Base-by-base conservation (phyloP, 2,329 filamentous ascomycete species). In the Echinosphaeria canescens region DNA sequence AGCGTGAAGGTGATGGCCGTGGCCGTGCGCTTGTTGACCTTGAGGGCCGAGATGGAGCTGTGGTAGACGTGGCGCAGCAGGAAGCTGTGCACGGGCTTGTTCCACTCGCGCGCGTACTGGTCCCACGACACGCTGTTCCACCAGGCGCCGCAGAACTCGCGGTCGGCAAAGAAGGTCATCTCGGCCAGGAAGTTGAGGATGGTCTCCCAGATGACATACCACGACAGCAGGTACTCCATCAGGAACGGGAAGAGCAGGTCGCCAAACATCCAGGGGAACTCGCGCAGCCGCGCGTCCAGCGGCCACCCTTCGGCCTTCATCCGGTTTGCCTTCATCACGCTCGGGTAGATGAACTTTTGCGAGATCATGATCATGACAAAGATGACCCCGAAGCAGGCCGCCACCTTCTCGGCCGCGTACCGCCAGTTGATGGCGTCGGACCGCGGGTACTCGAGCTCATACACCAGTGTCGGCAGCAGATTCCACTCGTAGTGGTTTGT, bases 131-230 rank as follows among this genome's bases (percentile, higher is more conserved):
- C 57, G 32, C 54, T 58, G 35, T 71, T 71, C 65, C 66, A 70
- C 66, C 66, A 72, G 26, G 60, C 57, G 22, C 59, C 56, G 38
- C 71, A 71, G 46, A 82, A 82, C 32, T 67, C 72, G 25, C 76
- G 64, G 42, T 84, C 78, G 4, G 76, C 75, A 42, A 84, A 85
- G 33, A 59, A 56, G 0, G 75, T 82, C 29, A 84, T 43, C 46
- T 85, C 78, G 4, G 75, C 78, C 13, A 84, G 54, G 10, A 79
- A 62, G 43, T 84, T 84, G 32, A 82, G 54, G 19, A 73, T 62
- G 3, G 65, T 67, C 44, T 75, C 69, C 78, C 78, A 85, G 35
- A 84, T 82, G 15, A 85, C 60, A 43, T 82, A 84, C 72, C 76
- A 85, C 0, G 67, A 60, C 30, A 80, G 59, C 27, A 84, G 48